Base-by-base conservation (phyloP, 1,284 basidiomycete species). In the Ceraceosorus guamensis region DNA sequence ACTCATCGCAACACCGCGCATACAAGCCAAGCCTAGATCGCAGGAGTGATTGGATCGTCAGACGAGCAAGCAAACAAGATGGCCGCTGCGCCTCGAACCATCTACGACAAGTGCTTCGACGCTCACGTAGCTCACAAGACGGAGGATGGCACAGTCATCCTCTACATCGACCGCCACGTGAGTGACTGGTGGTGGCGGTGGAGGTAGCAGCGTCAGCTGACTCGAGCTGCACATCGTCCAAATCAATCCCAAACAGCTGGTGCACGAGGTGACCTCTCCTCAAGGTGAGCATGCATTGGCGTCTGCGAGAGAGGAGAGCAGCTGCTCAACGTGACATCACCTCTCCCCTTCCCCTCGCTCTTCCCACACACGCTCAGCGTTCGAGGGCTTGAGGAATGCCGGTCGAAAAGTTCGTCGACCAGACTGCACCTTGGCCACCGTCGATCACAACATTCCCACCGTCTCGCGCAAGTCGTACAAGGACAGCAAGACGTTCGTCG, bases 381-480 rank as follows among this genome's bases (percentile, higher is more conserved):
- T 75, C 50, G 72, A 75, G 55, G 72, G 72, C 46, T 65, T 75
- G 11, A 66, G 71, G 49, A 63, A 67, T 52, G 68, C 71, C 35
- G 56, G 60, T 45, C 64, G 72, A 13, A 55, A 52, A 18, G 72
- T 75, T 33, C 71, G 72, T 45, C 57, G 72, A 24, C 62, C 67
- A 30, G 73, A 75, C 60, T 74, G 70, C 66, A 75, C 71, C 16
- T 67, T 75, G 39, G 73, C 71, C 50, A 75, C 73, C 39, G 70
- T 75, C 33, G 73, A 75, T 56, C 73, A 75, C 70, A 73, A 72
- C 58, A 73, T 75, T 54, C 73, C 73, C 37, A 75, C 73, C n/a
- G 61, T 62, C 52, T 62, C 60, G 34, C 69, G 73, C 52, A 70
- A 71, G 48, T 44, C 61, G 16, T 73, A 71, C 67, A 63, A 62